A percentile compares a stretch with the other conserved stretches of the same genome.
phyloP scores from a whole-genome alignment of 139 green algal species.

The Asterochloris erici region DNA sequence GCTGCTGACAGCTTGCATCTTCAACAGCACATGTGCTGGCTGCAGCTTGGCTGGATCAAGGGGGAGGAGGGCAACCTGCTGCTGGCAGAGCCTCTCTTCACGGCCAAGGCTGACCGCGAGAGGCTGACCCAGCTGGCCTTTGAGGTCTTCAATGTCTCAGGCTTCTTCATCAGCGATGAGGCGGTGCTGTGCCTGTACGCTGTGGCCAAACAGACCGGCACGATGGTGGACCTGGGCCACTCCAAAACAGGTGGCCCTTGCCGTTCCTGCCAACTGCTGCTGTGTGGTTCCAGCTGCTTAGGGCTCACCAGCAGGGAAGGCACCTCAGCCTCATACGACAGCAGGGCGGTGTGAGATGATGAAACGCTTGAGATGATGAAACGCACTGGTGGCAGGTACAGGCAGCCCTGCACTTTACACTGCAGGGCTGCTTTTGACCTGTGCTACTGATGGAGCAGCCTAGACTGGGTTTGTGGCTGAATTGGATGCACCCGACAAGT shows the following conservation, averaged over 20 bases:
- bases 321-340: too few relatives aligned
- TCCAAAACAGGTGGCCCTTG: slow-evolving; percentile 50
- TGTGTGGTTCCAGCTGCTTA: not conserved
- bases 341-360: not conserved
- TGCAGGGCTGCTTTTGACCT: too few relatives aligned
- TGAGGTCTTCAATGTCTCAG: slow-evolving; percentile 70
- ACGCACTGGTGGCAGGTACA: too few relatives aligned
- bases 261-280: not conserved
- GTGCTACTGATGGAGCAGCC: too few relatives aligned
- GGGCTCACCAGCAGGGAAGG: too few relatives aligned
- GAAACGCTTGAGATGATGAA: not conserved
- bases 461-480: too few relatives aligned
- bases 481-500: too few relatives aligned
- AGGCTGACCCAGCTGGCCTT: slow-evolving; percentile 75
- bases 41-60: slow-evolving; percentile 61
- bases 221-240: slow-evolving; percentile 80
- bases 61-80: slow-evolving; percentile 66
- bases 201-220: slow-evolving; percentile 65
- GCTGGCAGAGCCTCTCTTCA: slow-evolving; percentile 68
- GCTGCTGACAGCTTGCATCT: too few relatives aligned
- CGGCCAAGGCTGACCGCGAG: slow-evolving; percentile 58
- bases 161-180: slow-evolving; percentile 64
- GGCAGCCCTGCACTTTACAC: not conserved
- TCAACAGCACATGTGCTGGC: not conserved
- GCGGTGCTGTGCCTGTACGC: slow-evolving; percentile 71